Base-by-base conservation (phyloP, 306 rosid genomes). In the Vicia villosa region DNA sequence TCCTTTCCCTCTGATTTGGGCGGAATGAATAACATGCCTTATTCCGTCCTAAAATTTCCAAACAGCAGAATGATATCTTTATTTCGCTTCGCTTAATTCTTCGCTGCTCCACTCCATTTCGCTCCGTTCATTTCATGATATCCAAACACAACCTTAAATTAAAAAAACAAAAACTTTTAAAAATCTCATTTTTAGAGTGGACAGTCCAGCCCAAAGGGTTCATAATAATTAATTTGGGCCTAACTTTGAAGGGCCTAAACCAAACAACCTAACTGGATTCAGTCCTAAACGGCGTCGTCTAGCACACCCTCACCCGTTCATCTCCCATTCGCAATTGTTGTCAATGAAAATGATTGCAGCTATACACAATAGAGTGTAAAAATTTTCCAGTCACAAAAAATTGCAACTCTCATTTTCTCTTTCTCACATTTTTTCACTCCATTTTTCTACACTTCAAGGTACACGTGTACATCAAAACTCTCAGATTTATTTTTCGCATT, bases 331-430 rank as follows among this genome's bases (percentile, higher is more conserved):
- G 56, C 45, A 49, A 30, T 20, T 63, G 9, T 60, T 66, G 74
- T 73, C 75, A 56, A 50, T 24, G 74, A 70, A 69, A 79, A 67
- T 57, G 79, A 69, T 68, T 74, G 55, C 73, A 37, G 67, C 76
- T 52, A 74, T 17, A 61, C 65, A 59, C 69, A 69, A 67, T 68
- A 50, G 58, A 79, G 60, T 69, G 80, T 46, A 69, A 38, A 49
- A 1, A 19, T 80, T 80, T 56, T 36, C 26, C 73, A 5, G 77
- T 69, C 83, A 69, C 80, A 80, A 19, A 63, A 58, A 74, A 13
- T 63, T 69, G 52, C 65, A 38, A 66, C 69, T 74, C 45, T 14
- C 58, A 43, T 45, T 69, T 70, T 61, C 66, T 79, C 77, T 69
- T 10, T 5, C 63, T 8, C 10, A 41, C 10, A 1, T 68, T 46